phyloP scores from a whole-genome alignment of 2,329 filamentous ascomycete species.

The Pseudogymnoascus sp. region DNA sequence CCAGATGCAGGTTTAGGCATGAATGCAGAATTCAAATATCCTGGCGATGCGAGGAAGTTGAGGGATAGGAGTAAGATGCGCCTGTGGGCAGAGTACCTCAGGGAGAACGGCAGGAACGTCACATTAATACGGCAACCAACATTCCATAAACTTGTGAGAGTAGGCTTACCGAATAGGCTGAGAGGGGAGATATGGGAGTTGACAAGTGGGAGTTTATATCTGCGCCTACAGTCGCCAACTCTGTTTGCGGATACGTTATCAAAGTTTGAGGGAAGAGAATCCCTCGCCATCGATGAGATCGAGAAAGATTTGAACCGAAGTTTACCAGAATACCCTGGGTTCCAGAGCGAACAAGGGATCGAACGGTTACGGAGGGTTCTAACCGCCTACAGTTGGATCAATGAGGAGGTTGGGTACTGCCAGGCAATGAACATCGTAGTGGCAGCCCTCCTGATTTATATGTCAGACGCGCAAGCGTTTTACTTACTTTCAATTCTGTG shows the following conservation, averaged over 20 bases:
- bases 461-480: slow-evolving; percentile 93
- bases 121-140: slow-evolving; percentile 92
- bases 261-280: slow-evolving; percentile 78
- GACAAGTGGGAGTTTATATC: slow-evolving; percentile 81
- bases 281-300: slow-evolving; percentile 95
- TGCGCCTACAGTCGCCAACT: slow-evolving; percentile 77
- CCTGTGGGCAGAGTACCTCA: slow-evolving; percentile 91
- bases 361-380: slow-evolving; percentile 80
- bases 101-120: slow-evolving; percentile 88
- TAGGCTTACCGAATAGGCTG: slow-evolving; percentile 86
- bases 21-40: slow-evolving; percentile 70
- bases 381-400: slow-evolving; percentile 96
- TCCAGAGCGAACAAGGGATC: slow-evolving; percentile 94
- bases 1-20: slow-evolving; percentile 93
- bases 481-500: slow-evolving; percentile 87
- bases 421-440: slow-evolving; percentile 99
- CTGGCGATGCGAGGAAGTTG: slow-evolving; percentile 87
- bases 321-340: slow-evolving; percentile 92
- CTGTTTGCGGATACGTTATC: slow-evolving; percentile 76
- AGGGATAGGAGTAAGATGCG: slow-evolving; percentile 95
- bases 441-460: slow-evolving; percentile 95
- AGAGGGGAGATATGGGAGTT: slow-evolving; percentile 95
- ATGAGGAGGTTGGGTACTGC: slow-evolving; percentile 93
- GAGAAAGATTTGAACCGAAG: slow-evolving; percentile 97
- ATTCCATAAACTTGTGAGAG: slow-evolving; percentile 93